These are phyloP conservation scores for Cercophora scortea DNA, from an alignment of 495 filamentous ascomycete species.

Conservation along the genomic window DNA sequence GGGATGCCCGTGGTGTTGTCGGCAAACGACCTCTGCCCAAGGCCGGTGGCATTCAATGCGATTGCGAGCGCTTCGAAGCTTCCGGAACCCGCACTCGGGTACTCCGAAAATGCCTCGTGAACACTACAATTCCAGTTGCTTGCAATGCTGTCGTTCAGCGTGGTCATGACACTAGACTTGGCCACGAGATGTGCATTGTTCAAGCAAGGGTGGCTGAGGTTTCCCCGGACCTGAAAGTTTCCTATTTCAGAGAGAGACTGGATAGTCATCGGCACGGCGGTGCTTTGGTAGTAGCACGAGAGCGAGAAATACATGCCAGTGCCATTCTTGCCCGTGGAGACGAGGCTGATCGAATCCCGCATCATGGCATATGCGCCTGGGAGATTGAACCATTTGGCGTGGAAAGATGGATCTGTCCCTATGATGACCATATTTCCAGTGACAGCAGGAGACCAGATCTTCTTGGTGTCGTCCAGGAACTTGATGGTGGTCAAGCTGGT, in stretches of 20 bases:
- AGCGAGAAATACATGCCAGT: conserved; percentile 27
- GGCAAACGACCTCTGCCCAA: conserved; percentile 31
- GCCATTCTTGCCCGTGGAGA: conserved; percentile 13
- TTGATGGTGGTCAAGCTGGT: conserved; percentile 16
- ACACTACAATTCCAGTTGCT: conserved; percentile 43
- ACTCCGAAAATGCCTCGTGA: conserved; percentile 40
- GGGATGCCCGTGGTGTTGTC: conserved; percentile 37
- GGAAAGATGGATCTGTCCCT: conserved; percentile 23
- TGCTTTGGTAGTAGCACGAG: conserved; percentile 23
- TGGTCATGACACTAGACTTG: conserved; percentile 26
- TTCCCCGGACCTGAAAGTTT: conserved; percentile 31
- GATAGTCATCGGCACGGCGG: conserved; percentile 20
- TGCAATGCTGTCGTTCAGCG: conserved; percentile 31
- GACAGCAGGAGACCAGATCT: conserved; percentile 20
- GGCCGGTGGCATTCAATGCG: conserved; percentile 31
- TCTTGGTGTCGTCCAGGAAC: conserved; percentile 24
- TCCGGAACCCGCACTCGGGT: conserved; percentile 28
- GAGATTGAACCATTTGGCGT: conserved; percentile 17
- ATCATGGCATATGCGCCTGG: conserved; percentile 22
- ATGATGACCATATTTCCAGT: conserved; percentile 25
- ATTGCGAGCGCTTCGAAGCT: conserved; percentile 41
- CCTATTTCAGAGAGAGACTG: conserved; percentile 38
- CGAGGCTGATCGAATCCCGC: conserved; percentile 18
- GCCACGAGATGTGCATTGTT: conserved; percentile 42
- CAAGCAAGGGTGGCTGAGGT: conserved; percentile 30